Evolutionary conservation across 176 grass and related monocot genomes (phyloP), one percentile per base, ranked within the genome.

Genomic region (Oryza longistaminata): DNA sequence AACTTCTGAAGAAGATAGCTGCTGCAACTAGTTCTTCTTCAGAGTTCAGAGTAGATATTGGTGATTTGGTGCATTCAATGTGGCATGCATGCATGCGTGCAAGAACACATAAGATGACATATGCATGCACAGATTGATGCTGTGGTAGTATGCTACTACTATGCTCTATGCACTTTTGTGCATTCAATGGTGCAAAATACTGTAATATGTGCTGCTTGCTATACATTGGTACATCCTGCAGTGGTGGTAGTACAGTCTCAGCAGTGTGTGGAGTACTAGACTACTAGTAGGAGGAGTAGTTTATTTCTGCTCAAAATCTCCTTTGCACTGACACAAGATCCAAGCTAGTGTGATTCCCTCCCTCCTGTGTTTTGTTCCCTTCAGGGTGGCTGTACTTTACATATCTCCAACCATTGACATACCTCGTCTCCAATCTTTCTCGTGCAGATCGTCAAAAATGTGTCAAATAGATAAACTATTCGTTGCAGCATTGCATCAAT

Each of bases 181-280:
- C 88, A 86, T 82, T 82, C 67, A 86, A 68, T 77, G 67, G 33
- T n/a, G 68, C 73, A 12, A 82, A 90, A 74, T 84, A 83, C 82
- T 68, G 60, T 82, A 8, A 61, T 66, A 10, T 46, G 31, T 46
- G 9, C 37, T 75, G 11, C 80, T 40, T 40, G 39, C 39, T 40
- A 60, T 64, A 78, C 52, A 58, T 58, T 58, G 1, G 53, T 58
- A 58, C 19, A 58, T 3, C 6, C 5, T 58, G 53, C 53, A 58
- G 53, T 9, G 7, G 53, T n/a, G 7, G 6, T 58, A 21, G 53
- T 9, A 58, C 16, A 46, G 10, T 10, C 4, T 17, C 50, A 55
- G 50, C 6, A 19, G 6, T 2, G 52, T 21, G 52, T 62, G 58
- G 58, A 31, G 29, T 31, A 31, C 29, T 31, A 31, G 29, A 31